Evolutionary conservation across 257 asterid genomes (phyloP).

Genomic region (Lavandula angustifolia): DNA sequence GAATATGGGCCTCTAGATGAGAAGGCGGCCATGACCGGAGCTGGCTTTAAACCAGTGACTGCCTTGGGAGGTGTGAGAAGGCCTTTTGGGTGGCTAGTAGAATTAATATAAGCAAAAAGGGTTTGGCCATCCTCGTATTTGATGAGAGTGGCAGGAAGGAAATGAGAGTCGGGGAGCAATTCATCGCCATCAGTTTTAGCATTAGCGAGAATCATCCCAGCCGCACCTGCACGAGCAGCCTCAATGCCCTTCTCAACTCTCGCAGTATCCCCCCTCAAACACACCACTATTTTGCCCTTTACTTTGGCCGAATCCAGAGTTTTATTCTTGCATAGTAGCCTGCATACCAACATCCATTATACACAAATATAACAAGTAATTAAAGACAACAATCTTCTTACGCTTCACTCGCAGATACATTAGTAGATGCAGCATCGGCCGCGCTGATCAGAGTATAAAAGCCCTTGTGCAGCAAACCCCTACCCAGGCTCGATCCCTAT

Average conservation of each 20-base stretch:
- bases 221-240: conserved; percentile 60
- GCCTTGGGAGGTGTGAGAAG: conserved; percentile 41
- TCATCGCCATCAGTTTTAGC: conserved; percentile 25
- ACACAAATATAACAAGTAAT: background rate
- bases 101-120: conserved; percentile 44
- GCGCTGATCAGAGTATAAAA: conserved; percentile 47
- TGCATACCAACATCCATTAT: conserved; percentile 31
- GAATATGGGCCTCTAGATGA: conserved; percentile 73
- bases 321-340: conserved; percentile 42
- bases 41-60: conserved; percentile 35
- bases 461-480: conserved; percentile 30
- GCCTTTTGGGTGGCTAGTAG: conserved; percentile 50
- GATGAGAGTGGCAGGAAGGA: conserved; percentile 59
- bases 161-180: conserved; percentile 39
- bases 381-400: conserved; percentile 25
- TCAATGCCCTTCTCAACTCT: conserved; percentile 44
- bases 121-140: conserved; percentile 46
- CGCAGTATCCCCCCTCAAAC: conserved; percentile 44
- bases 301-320: conserved; percentile 49
- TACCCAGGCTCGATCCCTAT: conserved; percentile 50
- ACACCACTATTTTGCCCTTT: conserved; percentile 60
- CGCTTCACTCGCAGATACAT: conserved; percentile 43
- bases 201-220: conserved; percentile 61
- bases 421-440: conserved; percentile 35
- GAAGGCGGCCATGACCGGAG: conserved; percentile 67